Conservation (phyloP, 2,329 filamentous ascomycete genomes). For the Monilinia fructicola region DNA sequence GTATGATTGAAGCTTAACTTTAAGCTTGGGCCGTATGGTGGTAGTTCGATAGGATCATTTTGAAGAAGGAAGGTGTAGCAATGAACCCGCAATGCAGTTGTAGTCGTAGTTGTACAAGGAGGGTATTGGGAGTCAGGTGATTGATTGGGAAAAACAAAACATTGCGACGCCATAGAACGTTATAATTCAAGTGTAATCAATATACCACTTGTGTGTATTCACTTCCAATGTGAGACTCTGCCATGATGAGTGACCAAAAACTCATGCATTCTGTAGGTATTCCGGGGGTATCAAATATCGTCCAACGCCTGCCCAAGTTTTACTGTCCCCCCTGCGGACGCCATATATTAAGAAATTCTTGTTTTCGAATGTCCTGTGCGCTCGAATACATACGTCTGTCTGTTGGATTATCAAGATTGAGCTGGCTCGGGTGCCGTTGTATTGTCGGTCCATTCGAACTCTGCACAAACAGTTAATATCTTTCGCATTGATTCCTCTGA, state of each 20-base stretch:
- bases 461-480: conserved; percentile 12
- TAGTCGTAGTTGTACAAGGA: background rate
- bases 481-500: background rate
- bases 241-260: background rate
- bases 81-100: background rate
- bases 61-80: background rate
- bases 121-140: background rate
- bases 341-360: background rate
- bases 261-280: conserved; percentile 4
- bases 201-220: background rate
- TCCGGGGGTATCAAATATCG: conserved; percentile 21
- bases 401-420: background rate
- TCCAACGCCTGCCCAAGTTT: conserved; percentile 8
- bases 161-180: background rate
- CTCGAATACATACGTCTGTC: background rate
- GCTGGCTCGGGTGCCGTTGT: conserved; percentile 4
- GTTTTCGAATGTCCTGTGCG: background rate
- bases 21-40: background rate
- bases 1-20: background rate
- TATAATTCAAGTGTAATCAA: background rate
- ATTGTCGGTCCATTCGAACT: conserved; percentile 22
- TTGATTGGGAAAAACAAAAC: background rate
- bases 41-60: background rate
- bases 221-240: background rate
- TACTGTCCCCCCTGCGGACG: background rate